A percentile compares a stretch with the other conserved stretches of the same genome.
These are phyloP conservation scores for Adenanthera pavonina DNA, from an alignment of 306 rosid genomes.

Conservation along the genomic window DNA sequence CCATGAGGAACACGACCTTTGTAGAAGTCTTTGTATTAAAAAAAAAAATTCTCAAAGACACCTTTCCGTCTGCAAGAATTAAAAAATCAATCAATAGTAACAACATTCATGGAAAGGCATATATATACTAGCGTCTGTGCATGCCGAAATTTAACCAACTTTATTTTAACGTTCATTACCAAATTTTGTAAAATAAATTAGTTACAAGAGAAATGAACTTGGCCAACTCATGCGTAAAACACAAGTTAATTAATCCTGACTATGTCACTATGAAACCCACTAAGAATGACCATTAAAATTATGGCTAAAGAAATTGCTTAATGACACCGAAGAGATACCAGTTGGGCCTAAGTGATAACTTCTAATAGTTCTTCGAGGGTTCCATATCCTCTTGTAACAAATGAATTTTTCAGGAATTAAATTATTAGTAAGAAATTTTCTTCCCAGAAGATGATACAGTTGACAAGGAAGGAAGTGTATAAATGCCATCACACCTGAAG, in stretches of 20 bases:
- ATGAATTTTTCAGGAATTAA: too few species aligned
- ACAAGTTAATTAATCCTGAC: constrained; percentile 17
- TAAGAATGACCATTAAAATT: constrained; percentile 8
- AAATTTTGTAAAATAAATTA: constrained; percentile 38
- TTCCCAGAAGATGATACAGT: too few species aligned
- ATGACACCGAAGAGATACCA: constrained; percentile 11
- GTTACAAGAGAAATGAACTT: background rate
- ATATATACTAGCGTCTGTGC: constrained; percentile 77
- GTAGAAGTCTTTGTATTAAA: too few species aligned
- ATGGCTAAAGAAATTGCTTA: constrained; percentile 13
- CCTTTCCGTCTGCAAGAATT: background rate
- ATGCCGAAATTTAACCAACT: constrained; percentile 79
- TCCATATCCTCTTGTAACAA: too few species aligned
- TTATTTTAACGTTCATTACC: constrained; percentile 79
- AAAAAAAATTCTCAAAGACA: too few species aligned
- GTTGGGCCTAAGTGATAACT: too few species aligned
- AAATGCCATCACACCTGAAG: too few species aligned
- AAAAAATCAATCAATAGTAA: constrained; percentile 15
- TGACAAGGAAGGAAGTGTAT: too few species aligned
- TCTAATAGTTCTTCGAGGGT: too few species aligned
- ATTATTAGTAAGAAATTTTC: too few species aligned
- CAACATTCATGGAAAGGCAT: too few species aligned
- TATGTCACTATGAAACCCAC: background rate
- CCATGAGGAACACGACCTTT: too few species aligned
- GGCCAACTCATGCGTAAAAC: constrained; percentile 9